These are phyloP conservation scores for Cucumis sativus DNA, from an alignment of 306 rosid genomes.

Conservation along the genomic window Cucumber_9930_V3 NC_026659.2:7824001-7824500, in stretches of 20 bases:
- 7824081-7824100: constrained; percentile 27
- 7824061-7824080: constrained; percentile 27
- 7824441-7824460: not conserved
- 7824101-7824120: constrained; percentile 35
- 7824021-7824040: constrained; percentile 20
- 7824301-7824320: constrained; percentile 52
- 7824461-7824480: not conserved
- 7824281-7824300: constrained; percentile 39
- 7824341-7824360: constrained; percentile 84
- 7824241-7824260: constrained; percentile 45
- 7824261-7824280: constrained; percentile 42
- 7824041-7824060: constrained; percentile 18
- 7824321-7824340: constrained; percentile 78
- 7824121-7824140: constrained; percentile 33
- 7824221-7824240: constrained; percentile 44
- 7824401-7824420: no score
- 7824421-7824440: no score
- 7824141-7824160: constrained; percentile 24
- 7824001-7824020: constrained; percentile 10
- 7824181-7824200: constrained; percentile 24
- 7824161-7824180: constrained; percentile 44
- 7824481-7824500: not conserved
- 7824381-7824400: not conserved
- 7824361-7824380: constrained; percentile 84
- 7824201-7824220: constrained; percentile 30